Evolutionary conservation across 352 stramenopile genomes (phyloP), one percentile per base, ranked within the genome.

Genomic region (Phytopythium vexans): DNA sequence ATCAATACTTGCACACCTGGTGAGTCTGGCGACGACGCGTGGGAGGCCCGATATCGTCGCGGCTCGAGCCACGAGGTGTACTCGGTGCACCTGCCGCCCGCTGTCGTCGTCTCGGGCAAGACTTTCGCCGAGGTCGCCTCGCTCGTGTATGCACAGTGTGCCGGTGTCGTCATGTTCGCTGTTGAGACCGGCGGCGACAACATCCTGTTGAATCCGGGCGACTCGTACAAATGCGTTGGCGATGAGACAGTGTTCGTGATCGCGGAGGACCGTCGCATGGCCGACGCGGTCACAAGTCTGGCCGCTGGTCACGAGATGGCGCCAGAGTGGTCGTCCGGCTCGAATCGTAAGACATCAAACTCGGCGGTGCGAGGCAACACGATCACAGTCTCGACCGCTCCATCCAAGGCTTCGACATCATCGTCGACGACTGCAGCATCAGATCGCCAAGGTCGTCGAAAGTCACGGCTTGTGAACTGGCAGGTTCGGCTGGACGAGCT

Each of bases 41-140:
- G 84, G 84, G 66, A 91, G 33, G 73, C 79, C 35, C 74, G 79
- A 37, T 94, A 94, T 51, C 54, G 91, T 43, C 72, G 81, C 35
- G 82, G 84, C 31, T 72, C 84, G 8, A 87, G 76, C 43, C 82
- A 92, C 15, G 84, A 94, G 49, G 64, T 94, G 35, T 94, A 94
- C 62, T 86, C 82, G 16, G 78, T 89, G 3, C 56, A 68, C 9
- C 54, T 94, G 12, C 84, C 84, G 8, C 64, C 81, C 5, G 64
- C 72, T 7, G 58, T 49, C 1, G 72, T 87, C 3, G 58, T 89
- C 50, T 72, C 67, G 9, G 78, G 78, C 6, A 86, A 87, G 49
- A 89, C 84, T 0, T 94, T 94, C 49, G 76, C 84, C 0, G 82
- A 94, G 49, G 76, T 92, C 31, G 78, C 84, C 32, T 87, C 81